Conservation (phyloP, 2,329 filamentous ascomycete genomes). For the Fusarium annulatum region DNA sequence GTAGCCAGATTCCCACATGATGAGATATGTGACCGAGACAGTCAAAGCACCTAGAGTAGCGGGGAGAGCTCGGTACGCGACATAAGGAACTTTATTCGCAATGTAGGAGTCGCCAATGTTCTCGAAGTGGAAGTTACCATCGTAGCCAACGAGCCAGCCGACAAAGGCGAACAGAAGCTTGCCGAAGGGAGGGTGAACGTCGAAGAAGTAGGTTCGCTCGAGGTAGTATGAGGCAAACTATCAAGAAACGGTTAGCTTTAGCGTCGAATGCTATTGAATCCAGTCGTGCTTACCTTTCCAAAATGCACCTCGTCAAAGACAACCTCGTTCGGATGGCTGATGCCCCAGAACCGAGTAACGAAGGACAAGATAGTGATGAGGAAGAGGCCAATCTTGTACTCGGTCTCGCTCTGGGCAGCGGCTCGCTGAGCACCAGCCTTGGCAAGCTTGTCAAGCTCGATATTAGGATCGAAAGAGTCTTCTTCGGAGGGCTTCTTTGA, state of each 20-base stretch:
- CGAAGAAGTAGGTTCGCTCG: conserved; percentile 98
- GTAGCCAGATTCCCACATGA: conserved; percentile 99
- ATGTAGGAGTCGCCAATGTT: conserved; percentile 99
- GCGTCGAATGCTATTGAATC: neutral
- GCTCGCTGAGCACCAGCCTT: conserved; percentile 51
- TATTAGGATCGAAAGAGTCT: conserved; percentile 53
- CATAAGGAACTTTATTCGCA: conserved; percentile 95
- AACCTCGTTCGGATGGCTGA: conserved; percentile 93
- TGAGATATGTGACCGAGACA: conserved; percentile 92
- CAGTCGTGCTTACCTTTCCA: conserved; percentile 79
- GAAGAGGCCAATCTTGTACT: conserved; percentile 82
- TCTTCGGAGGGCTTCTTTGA: conserved; percentile 60
- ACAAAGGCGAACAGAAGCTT: conserved; percentile 98
- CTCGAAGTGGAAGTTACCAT: conserved; percentile 97
- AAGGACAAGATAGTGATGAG: conserved; percentile 88
- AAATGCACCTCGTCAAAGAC: conserved; percentile 99
- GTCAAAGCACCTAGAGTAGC: conserved; percentile 92
- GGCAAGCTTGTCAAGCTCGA: conserved; percentile 63
- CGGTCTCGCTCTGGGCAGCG: conserved; percentile 71
- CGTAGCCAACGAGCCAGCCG: conserved; percentile 97
- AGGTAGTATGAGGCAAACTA: conserved; percentile 86
- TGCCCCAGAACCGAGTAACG: conserved; percentile 93
- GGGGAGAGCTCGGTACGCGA: conserved; percentile 93
- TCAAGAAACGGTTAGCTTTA: conserved; percentile 23
- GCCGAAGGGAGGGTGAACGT: conserved; percentile 97